Evolutionary conservation across 2,329 filamentous ascomycete genomes (phyloP).

Genomic region (Aspergillus sp.): DNA sequence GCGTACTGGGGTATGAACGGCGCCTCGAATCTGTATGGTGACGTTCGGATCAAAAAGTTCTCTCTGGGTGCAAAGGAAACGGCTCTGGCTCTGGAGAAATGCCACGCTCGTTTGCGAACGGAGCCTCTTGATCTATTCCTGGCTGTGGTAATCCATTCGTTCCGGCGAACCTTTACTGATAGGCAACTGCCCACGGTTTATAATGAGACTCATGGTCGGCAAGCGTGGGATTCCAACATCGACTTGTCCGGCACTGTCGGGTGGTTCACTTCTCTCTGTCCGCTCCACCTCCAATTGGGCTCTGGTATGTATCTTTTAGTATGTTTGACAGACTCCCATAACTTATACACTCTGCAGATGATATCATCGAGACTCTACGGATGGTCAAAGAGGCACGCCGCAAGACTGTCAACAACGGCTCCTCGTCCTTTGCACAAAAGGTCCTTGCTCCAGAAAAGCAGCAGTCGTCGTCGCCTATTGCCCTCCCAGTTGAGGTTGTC

Average conservation of each 20-base stretch:
- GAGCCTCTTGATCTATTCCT: conserved; percentile 45
- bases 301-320: conserved; percentile 26
- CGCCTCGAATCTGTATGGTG: conserved; percentile 37
- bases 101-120: conserved; percentile 39
- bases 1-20: conserved; percentile 44
- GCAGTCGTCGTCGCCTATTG: conserved; percentile 32
- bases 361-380: conserved; percentile 38
- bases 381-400: conserved; percentile 45
- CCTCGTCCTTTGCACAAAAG: conserved; percentile 42
- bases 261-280: conserved; percentile 56
- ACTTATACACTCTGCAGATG: conserved; percentile 17
- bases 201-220: conserved; percentile 56
- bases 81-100: conserved; percentile 34
- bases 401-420: conserved; percentile 36
- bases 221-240: conserved; percentile 49
- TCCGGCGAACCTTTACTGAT: conserved; percentile 48
- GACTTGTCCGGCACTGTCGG: conserved; percentile 55
- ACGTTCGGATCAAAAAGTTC: conserved; percentile 41
- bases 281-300: conserved; percentile 40
- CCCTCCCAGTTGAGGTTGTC: conserved; percentile 44
- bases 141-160: conserved; percentile 48
- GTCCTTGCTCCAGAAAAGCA: conserved; percentile 33
- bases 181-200: conserved; percentile 50
- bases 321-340: not conserved
- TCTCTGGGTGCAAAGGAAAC: conserved; percentile 37